These are phyloP conservation scores for Ustilago sp. DNA, from an alignment of 1,284 basidiomycete species.

Conservation along the genomic window DNA sequence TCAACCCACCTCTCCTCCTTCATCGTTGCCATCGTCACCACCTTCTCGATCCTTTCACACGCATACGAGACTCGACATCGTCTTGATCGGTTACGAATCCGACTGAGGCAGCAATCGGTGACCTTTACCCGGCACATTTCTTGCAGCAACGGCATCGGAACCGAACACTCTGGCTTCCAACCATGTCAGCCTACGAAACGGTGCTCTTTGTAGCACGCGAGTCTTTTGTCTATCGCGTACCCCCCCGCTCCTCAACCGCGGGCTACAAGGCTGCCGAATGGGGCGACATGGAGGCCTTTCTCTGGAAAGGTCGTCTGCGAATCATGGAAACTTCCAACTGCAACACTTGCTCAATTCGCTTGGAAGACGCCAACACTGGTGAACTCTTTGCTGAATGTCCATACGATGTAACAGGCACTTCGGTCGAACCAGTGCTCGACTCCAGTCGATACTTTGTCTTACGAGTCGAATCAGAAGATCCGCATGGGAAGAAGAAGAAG, in stretches of 20 bases:
- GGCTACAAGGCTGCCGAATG: conserved; percentile 70
- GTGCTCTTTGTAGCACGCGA: conserved; percentile 86
- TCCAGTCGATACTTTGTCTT: conserved; percentile 96
- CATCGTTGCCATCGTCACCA: not conserved
- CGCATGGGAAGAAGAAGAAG: conserved; percentile 56
- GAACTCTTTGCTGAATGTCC: conserved; percentile 87
- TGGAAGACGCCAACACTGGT: conserved; percentile 66
- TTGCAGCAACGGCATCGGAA: not conserved
- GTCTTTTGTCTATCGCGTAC: conserved; percentile 76
- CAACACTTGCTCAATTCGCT: conserved; percentile 57
- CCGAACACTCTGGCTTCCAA: not conserved
- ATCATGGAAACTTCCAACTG: conserved; percentile 76
- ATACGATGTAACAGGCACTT: conserved; percentile 83
- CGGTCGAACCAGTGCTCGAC: conserved; percentile 94
- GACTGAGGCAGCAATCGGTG: too few species aligned
- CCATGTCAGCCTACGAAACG: conserved; percentile 75
- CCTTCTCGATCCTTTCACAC: not conserved
- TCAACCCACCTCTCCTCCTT: not conserved
- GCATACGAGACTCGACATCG: too few species aligned
- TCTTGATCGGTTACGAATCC: too few species aligned
- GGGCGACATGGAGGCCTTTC: conserved; percentile 80
- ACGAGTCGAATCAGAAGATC: conserved; percentile 75
- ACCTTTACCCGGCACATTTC: not conserved
- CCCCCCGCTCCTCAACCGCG: conserved; percentile 79
- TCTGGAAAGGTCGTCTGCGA: conserved; percentile 90